Base-by-base conservation (phyloP, 2,329 filamentous ascomycete genomes). In the Phialophora macrospora region DNA sequence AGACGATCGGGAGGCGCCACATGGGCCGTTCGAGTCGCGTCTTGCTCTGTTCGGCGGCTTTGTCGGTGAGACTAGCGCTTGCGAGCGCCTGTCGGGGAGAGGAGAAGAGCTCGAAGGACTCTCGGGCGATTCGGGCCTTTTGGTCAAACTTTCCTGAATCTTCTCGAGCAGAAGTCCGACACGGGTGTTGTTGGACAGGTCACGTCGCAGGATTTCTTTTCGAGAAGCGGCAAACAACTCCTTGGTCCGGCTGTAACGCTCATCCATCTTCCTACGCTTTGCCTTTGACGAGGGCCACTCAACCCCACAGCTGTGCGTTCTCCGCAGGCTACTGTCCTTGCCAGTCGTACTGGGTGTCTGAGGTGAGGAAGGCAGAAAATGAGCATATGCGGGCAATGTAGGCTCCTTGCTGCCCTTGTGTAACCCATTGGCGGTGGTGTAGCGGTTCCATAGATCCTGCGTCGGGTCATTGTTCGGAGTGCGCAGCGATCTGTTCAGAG, bases 391-490 rank as follows among this genome's bases (percentile, higher is more conserved):
- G 46, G 86, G 85, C 71, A 87, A 87, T 49, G 75, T 75, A 51
- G 82, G 76, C 22, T 84, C 84, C 1, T 79, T 75, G 7, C 78
- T 75, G 52, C 77, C 76, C 60, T 77, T 71, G 67, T 82, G 77
- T 14, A 80, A 75, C 60, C 78, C 76, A 68, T 83, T 80, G 73
- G 82, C 79, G 61, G 87, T 77, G 44, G 89, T 85, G 74, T 91
- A 92, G 60, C 89, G 87, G 71, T 90, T 90, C 91, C 91, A 94
- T 1, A 93, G 78, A 69, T 93, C 90, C 34, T 89, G 78, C 2
- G 89, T 90, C 44, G 91, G 89, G 72, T 93, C 90, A 34, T 87
- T 83, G 68, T 87, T 86, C 12, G 88, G 88, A 0, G 89, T 90
- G 70, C 85, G 88, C 51, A 91, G 77, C 0, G 85, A 81, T 61